A percentile compares a stretch with the other conserved stretches of the same genome.
Conservation (phyloP, 176 grass and related monocot genomes). For the Triticum urartu region DNA sequence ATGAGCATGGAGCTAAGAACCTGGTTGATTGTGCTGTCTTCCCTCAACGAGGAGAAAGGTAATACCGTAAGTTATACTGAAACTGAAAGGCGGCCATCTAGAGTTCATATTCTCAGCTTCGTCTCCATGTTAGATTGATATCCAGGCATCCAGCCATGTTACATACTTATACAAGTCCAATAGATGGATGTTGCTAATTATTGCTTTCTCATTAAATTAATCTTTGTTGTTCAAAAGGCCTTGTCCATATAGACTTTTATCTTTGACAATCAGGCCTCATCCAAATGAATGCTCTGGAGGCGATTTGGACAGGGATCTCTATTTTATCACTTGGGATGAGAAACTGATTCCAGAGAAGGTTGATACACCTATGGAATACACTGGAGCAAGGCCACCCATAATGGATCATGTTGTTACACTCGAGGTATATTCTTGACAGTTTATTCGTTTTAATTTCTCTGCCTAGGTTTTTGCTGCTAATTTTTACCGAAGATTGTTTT, state of each 20-base stretch:
- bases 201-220: not conserved
- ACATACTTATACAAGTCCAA: not conserved
- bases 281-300: slow-evolving; percentile 93
- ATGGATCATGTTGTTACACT: slow-evolving; percentile 88
- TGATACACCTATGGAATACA: slow-evolving; percentile 86
- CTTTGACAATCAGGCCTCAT: slow-evolving; percentile 63
- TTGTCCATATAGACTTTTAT: slow-evolving; percentile 16
- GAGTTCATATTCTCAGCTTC: slow-evolving; percentile 7
- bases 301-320: slow-evolving; percentile 91
- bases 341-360: slow-evolving; percentile 41
- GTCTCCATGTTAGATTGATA: slow-evolving; percentile 24
- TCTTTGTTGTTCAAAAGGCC: not conserved
- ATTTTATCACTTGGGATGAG: slow-evolving; percentile 32
- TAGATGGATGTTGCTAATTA: not conserved
- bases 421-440: slow-evolving; percentile 48
- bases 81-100: slow-evolving; percentile 8
- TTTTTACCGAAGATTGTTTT: not conserved
- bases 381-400: slow-evolving; percentile 58
- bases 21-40: no score
- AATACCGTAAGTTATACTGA: slow-evolving; percentile 21
- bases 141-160: not conserved
- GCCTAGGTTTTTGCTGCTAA: not conserved
- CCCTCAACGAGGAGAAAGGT: slow-evolving; percentile 58
- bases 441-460: not conserved
- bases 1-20: no score